Evolutionary conservation across 768 basidiomycete genomes (phyloP).

Genomic region (Pisolithus sp.): DNA sequence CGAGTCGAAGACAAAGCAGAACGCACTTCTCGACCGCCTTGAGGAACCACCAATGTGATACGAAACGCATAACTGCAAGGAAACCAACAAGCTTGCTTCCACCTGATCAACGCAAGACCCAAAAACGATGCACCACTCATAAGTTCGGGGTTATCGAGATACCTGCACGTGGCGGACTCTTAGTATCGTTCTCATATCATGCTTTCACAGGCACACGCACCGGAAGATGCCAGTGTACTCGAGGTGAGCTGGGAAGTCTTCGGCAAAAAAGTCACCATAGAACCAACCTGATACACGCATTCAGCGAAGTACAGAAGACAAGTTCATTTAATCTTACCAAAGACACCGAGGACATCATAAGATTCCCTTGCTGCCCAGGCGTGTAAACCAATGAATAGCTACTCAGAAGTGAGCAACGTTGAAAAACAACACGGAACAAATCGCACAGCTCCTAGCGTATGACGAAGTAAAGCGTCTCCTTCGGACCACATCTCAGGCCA

Average conservation of each 20-base stretch:
- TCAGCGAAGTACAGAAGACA: background rate
- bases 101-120: conserved; percentile 84
- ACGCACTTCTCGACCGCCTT: conserved; percentile 84
- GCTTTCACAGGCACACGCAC: conserved; percentile 30
- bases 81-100: conserved; percentile 86
- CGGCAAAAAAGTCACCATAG: conserved; percentile 96
- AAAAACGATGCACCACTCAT: conserved; percentile 96
- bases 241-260: conserved; percentile 82
- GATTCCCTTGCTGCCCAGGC: conserved; percentile 88
- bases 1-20: background rate
- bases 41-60: conserved; percentile 97
- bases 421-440: background rate
- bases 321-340: conserved; percentile 47
- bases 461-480: conserved; percentile 79
- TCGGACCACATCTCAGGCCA: conserved; percentile 81
- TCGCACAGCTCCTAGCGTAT: conserved; percentile 82
- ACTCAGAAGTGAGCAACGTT: conserved; percentile 5
- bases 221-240: conserved; percentile 98
- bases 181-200: background rate
- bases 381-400: conserved; percentile 84
- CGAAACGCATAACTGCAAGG: conserved; percentile 76
- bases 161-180: conserved; percentile 39
- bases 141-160: conserved; percentile 91
- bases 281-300: conserved; percentile 71
- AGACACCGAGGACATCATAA: conserved; percentile 88